Conservation (phyloP, 192 early-diverging fungal genomes). For the Chytriomyces hyalinus region DNA sequence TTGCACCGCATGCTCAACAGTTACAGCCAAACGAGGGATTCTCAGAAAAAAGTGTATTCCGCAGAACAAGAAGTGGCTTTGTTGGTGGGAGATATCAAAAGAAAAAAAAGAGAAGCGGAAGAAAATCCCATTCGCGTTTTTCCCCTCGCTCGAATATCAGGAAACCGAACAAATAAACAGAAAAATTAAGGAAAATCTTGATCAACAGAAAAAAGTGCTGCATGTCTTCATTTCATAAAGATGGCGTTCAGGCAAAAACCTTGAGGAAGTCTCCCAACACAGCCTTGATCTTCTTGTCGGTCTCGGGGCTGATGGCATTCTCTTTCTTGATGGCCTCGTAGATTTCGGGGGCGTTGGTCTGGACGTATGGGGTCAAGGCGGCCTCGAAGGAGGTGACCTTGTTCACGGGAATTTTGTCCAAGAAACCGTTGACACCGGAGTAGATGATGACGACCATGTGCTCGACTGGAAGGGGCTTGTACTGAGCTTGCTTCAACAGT, state of each 20-base stretch:
- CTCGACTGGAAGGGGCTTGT: constrained; percentile 93
- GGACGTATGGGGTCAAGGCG: constrained; percentile 85
- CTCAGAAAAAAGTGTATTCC: too few relatives aligned
- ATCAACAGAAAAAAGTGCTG: not conserved
- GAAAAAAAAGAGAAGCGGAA: not conserved
- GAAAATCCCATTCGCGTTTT: not conserved
- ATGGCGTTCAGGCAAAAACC: constrained; percentile 39
- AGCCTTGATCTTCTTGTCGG: constrained; percentile 90
- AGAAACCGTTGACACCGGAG: constrained; percentile 98
- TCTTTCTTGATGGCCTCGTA: constrained; percentile 89
- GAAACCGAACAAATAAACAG: not conserved
- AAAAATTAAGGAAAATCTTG: not conserved
- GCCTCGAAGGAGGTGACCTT: constrained; percentile 93
- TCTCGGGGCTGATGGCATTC: constrained; percentile 84
- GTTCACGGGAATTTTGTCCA: constrained; percentile 96
- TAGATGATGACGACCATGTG: constrained; percentile 98
- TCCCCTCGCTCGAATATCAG: too few relatives aligned
- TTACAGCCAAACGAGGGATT: too few relatives aligned
- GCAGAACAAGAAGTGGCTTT: not conserved
- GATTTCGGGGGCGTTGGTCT: constrained; percentile 85
- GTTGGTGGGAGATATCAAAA: not conserved
- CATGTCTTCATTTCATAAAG: not conserved
- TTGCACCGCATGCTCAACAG: too few relatives aligned
- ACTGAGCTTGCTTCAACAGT: constrained; percentile 99
- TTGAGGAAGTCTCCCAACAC: constrained; percentile 62